Conservation (phyloP, 2,329 filamentous ascomycete genomes). For the Botrytis fragariae region DNA sequence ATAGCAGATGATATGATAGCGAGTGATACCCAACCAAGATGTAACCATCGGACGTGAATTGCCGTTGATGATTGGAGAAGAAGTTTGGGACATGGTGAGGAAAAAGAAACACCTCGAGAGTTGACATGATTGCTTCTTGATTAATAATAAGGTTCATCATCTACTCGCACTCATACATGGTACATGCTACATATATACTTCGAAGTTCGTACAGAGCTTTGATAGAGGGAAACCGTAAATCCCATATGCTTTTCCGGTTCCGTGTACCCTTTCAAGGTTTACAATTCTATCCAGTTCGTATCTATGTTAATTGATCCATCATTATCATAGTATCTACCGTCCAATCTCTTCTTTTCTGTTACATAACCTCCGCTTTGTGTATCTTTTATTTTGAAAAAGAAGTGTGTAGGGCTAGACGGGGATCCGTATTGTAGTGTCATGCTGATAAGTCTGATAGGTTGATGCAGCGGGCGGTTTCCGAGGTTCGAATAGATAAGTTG, state of each 20-base stretch:
- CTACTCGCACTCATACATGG: not conserved
- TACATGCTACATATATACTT: not conserved
- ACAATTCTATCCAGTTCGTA: not conserved
- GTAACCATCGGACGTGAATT: constrained; percentile 13
- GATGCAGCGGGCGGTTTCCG: not conserved
- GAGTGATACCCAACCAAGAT: constrained; percentile 8
- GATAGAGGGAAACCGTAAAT: not conserved
- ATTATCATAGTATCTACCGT: not conserved
- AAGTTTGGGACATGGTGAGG: not conserved
- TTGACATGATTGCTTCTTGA: constrained; percentile 11
- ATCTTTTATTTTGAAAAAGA: constrained; percentile 4
- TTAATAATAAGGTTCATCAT: constrained; percentile 8
- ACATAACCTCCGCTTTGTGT: constrained; percentile 15
- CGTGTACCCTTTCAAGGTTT: not conserved
- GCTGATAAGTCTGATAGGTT: constrained; percentile 20
- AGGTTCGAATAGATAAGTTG: constrained; percentile 14
- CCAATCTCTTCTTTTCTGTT: constrained; percentile 14
- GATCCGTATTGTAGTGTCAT: constrained; percentile 14
- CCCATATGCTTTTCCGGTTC: not conserved
- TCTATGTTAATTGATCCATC: not conserved
- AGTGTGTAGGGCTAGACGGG: constrained; percentile 17
- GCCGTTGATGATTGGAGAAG: not conserved
- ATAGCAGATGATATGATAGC: constrained; percentile 10
- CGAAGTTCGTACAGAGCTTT: not conserved
- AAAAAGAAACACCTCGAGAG: not conserved